A percentile compares a stretch with the other conserved stretches of the same genome.
phyloP scores from a whole-genome alignment of 106 monocot genomes.

The Platanthera guangdongensis region DNA sequence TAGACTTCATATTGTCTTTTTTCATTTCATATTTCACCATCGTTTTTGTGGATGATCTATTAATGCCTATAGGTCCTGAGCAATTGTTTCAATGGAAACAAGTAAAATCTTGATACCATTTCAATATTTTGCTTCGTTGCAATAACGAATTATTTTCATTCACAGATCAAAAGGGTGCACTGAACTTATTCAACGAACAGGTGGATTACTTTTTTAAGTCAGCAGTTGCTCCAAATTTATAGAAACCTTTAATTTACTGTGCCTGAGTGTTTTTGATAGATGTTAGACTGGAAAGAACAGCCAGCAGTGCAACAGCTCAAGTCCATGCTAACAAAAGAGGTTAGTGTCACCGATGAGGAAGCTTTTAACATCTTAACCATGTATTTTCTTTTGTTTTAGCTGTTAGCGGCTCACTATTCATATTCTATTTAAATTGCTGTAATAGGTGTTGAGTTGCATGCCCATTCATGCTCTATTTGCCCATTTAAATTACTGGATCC shows the following conservation, averaged over 20 bases:
- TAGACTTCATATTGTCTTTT: neutral
- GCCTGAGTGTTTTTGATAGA: constrained; percentile 14
- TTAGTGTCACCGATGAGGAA: constrained; percentile 11
- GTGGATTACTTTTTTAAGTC: constrained; percentile 21
- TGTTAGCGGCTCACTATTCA: too few species aligned
- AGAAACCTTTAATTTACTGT: neutral
- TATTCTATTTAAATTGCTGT: too few species aligned
- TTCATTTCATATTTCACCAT: neutral
- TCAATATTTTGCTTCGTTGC: neutral
- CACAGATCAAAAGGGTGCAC: constrained; percentile 33
- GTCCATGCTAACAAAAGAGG: constrained; percentile 75
- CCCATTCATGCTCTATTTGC: too few species aligned
- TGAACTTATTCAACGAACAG: constrained; percentile 27
- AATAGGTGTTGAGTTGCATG: too few species aligned
- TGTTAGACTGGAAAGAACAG: constrained; percentile 61
- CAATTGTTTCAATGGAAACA: neutral
- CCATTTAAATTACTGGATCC: neutral
- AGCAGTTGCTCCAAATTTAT: neutral
- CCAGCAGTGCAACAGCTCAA: constrained; percentile 47
- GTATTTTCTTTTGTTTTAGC: neutral
- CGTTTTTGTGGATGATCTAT: neutral
- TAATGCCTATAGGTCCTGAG: neutral
- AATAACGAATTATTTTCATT: neutral
- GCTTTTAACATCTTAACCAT: neutral
- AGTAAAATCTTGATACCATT: neutral